Evolutionary conservation across 1,284 basidiomycete genomes (phyloP), one percentile per base, ranked within the genome.

Genomic region (Apiotrichum gracile): DNA sequence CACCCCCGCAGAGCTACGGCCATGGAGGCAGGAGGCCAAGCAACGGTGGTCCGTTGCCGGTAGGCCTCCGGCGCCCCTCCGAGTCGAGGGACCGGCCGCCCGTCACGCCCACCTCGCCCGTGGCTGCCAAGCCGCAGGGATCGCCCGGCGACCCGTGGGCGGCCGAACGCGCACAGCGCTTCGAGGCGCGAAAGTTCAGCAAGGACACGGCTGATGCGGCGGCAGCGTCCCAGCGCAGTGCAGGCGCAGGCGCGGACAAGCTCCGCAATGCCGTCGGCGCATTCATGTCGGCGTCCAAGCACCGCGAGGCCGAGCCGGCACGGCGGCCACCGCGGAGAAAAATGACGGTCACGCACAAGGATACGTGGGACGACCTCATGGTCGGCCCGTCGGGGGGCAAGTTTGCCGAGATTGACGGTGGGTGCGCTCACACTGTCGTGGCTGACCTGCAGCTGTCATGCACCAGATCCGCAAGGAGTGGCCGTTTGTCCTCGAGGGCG

Each of bases 391-490:
- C 67, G 48, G 65, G 62, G 22, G 67, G 66, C 40, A 61, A 68
- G 54, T 75, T 73, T 54, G 70, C 63, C 7, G 74, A 76, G 50
- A 65, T 77, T 22, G 75, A 77, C 60, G 57, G 69, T 66, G 58
- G 42, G 69, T 55, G n/a, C n/a, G n/a, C n/a, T 17, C 39, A 31
- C 2, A 17, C 13, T 1, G 25, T 26, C 26, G 26, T 49, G 19
- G 16, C 24, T 48, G 21, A 41, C 25, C 13, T n/a, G 6, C 52
- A 91, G 89, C 85, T 54, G 83, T 96, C 4, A 76, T 97, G 59
- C 83, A 87, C 58, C 83, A 87, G 69, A 88, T 97, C 58, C 84
- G 83, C 65, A 85, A 87, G 61, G 89, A 89, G 54, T 97, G 91
- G 91, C 87, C 88, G 57, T 86, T 89, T 65, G 83, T 93, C 42